Percentiles rank a stretch among this genome's conserved stretches.
phyloP scores from a whole-genome alignment of 2,329 filamentous ascomycete species.

The Arthrobotrys pseudoclavata region DNA sequence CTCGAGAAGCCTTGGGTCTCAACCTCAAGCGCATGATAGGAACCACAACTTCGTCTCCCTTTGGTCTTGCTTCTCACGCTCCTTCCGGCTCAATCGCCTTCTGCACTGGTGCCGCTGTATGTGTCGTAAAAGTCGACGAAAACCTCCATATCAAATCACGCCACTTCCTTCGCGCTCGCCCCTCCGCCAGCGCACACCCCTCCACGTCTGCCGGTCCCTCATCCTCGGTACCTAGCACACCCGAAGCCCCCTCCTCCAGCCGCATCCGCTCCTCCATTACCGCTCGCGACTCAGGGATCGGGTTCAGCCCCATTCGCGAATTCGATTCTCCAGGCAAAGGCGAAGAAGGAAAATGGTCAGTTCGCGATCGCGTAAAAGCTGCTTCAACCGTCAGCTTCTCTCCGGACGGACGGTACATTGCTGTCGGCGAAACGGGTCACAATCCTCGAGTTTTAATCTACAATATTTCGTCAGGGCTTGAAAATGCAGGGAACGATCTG shows the following conservation, averaged over 20 bases:
- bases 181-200: slow-evolving; percentile 74
- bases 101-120: slow-evolving; percentile 92
- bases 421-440: slow-evolving; percentile 94
- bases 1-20: slow-evolving; percentile 69
- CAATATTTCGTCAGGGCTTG: slow-evolving; percentile 73
- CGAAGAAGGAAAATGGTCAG: slow-evolving; percentile 80
- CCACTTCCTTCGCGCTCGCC: slow-evolving; percentile 90
- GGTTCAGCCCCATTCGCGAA: slow-evolving; percentile 65
- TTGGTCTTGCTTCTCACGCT: slow-evolving; percentile 85
- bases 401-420: slow-evolving; percentile 85
- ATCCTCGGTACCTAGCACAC: slow-evolving; percentile 69
- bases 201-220: slow-evolving; percentile 68
- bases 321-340: slow-evolving; percentile 74
- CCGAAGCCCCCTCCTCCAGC: slow-evolving; percentile 75
- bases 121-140: slow-evolving; percentile 83
- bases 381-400: slow-evolving; percentile 92
- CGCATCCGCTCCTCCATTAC: slow-evolving; percentile 72
- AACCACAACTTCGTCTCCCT: slow-evolving; percentile 85
- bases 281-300: slow-evolving; percentile 68
- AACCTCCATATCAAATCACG: slow-evolving; percentile 75
- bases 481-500: slow-evolving; percentile 81
- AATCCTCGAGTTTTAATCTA: slow-evolving; percentile 92
- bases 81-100: slow-evolving; percentile 82
- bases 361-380: slow-evolving; percentile 91
- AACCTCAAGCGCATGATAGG: slow-evolving; percentile 88